Evolutionary conservation across 2,329 filamentous ascomycete genomes (phyloP).

Genomic region (Alternaria gansuensis): DNA sequence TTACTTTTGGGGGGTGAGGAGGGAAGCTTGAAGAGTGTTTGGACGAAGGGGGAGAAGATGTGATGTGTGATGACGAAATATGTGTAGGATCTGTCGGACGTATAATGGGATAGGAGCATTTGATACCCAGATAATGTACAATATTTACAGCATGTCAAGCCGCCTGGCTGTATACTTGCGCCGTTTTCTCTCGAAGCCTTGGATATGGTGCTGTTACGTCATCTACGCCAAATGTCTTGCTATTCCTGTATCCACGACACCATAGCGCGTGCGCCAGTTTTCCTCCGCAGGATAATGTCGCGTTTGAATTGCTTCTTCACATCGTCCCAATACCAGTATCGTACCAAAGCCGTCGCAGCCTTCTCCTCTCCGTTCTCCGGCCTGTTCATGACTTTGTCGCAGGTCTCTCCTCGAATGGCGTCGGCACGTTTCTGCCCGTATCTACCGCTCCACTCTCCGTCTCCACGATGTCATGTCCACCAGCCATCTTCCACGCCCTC

Average conservation of each 20-base stretch:
- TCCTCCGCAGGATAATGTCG: not conserved
- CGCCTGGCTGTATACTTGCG: not conserved
- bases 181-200: not conserved
- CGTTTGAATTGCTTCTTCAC: not conserved
- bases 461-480: constrained; percentile 42
- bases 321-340: not conserved
- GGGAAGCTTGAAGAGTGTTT: constrained; percentile 33
- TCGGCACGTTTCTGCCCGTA: constrained; percentile 33
- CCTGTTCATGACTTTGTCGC: constrained; percentile 24
- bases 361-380: not conserved
- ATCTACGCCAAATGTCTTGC: constrained; percentile 4
- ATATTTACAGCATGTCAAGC: constrained; percentile 10
- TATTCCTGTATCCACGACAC: not conserved
- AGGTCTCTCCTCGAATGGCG: constrained; percentile 38
- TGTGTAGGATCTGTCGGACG: constrained; percentile 5
- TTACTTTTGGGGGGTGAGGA: constrained; percentile 91
- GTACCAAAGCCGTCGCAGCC: no score
- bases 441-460: constrained; percentile 4
- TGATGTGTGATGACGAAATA: not conserved
- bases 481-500: constrained; percentile 45
- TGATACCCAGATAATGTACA: constrained; percentile 24
- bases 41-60: not conserved
- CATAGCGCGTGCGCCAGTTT: not conserved
- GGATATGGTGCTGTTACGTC: not conserved
- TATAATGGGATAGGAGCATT: not conserved